Percentiles rank a stretch among this genome's conserved stretches.
Evolutionary conservation across 805 yeast genomes (phyloP).

Genomic region (Starmerella roubikii): DNA sequence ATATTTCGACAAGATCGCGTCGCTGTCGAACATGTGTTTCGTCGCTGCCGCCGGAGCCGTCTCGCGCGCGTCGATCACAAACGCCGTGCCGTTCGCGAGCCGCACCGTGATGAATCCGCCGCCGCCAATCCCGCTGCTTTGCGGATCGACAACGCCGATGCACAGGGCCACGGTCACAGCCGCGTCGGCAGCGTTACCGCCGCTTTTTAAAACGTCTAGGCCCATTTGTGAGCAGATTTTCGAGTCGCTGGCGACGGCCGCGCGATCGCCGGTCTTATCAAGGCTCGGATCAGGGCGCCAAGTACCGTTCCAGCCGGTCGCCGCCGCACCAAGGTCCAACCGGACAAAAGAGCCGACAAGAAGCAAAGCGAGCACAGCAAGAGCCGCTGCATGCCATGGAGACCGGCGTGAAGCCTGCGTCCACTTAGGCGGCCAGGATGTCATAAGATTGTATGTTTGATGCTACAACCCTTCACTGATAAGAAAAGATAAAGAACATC

Average conservation of each 20-base stretch:
- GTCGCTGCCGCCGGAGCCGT: slow-evolving; percentile 57
- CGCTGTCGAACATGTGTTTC: slow-evolving; percentile 48
- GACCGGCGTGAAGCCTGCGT: too few relatives aligned
- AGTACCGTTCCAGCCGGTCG: slow-evolving; percentile 15
- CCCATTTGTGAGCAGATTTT: slow-evolving; percentile 54
- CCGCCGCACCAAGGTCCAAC: not conserved
- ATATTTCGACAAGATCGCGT: slow-evolving; percentile 37
- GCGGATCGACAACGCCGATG: slow-evolving; percentile 69
- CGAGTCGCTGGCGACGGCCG: slow-evolving; percentile 58
- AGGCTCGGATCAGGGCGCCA: slow-evolving; percentile 13
- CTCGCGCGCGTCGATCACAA: slow-evolving; percentile 76
- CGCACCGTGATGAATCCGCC: slow-evolving; percentile 61
- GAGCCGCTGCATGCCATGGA: not conserved
- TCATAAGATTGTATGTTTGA: too few relatives aligned
- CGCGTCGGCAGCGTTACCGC: slow-evolving; percentile 87
- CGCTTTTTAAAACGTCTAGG: slow-evolving; percentile 34
- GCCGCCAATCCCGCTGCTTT: slow-evolving; percentile 85
- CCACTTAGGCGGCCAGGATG: too few relatives aligned
- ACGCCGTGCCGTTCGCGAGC: slow-evolving; percentile 33
- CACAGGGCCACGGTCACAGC: slow-evolving; percentile 81
- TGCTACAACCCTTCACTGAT: too few relatives aligned
- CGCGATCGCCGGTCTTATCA: slow-evolving; percentile 27
- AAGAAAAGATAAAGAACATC: too few relatives aligned
- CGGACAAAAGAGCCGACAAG: not conserved
- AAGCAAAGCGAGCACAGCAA: not conserved